Base-by-base conservation (phyloP, 805 yeast species). In the Cyberlindnera lachancei region DNA sequence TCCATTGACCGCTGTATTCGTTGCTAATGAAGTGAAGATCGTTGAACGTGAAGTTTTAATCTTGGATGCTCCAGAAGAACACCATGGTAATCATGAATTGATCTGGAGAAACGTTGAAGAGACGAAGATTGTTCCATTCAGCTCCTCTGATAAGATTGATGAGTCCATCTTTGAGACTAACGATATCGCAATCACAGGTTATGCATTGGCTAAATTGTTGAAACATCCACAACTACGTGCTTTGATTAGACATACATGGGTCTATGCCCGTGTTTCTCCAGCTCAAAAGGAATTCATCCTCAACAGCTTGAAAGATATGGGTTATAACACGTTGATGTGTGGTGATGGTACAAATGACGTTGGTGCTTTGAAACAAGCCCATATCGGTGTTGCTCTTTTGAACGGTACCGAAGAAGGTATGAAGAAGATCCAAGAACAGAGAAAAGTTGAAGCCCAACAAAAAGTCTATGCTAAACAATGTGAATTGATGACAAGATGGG, bases 291-390 rank as follows among this genome's bases (percentile, higher is more conserved):
- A 92, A 61, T 86, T 81, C 45, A 78, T 92, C 48, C 68, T 92
- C 50, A 79, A 77, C 40, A 73, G 87, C 23, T 73, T 85, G 56
- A 92, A 90, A 58, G 79, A 75, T 41, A 70, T 85, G 56, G 96
- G 96, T 17, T 92, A 90, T 61, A 81, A 75, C 53, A 92, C 97
- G 16, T 70, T 92, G 49, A 92, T 92, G 98, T 92, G 98, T 63
- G 98, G 98, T 68, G 98, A 92, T 63, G 98, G 98, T 62, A 92
- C 98, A n/a, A 92, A 92, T 55, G 98, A 92, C 67, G 98, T 92
- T 31, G 98, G 98, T 60, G 98, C 98, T 34, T 73, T 92, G 62
- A 92, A 92, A 59, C 97, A 92, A 65, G 97, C 98, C 3, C 95
- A 92, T 53, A 81, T 92, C 53, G 98, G 98, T 67, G 84, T 92